Evolutionary conservation across 164 flowering plant species (phyloP).

Genomic region (Cinnamomum chago): DNA sequence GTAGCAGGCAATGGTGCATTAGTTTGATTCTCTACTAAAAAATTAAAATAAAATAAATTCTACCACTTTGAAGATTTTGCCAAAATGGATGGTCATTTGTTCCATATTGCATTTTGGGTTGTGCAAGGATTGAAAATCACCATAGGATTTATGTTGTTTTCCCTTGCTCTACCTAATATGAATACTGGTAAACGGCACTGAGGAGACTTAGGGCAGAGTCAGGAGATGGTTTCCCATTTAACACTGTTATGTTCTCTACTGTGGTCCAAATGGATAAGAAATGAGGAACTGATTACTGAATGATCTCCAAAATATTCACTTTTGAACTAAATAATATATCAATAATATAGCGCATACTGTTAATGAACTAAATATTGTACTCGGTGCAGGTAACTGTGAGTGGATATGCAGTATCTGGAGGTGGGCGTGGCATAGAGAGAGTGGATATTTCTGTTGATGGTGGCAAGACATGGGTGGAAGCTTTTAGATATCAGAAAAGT

Average conservation of each 20-base stretch:
- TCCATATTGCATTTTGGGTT: too few species aligned
- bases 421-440: slow-evolving; percentile 95
- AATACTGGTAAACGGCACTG: too few species aligned
- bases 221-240: neutral
- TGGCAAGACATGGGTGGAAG: slow-evolving; percentile 92
- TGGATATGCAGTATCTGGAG: slow-evolving; percentile 96
- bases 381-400: slow-evolving; percentile 52
- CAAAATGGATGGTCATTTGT: too few species aligned
- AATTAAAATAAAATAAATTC: too few species aligned
- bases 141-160: neutral
- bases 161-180: too few species aligned
- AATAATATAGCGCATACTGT: neutral
- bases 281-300: neutral
- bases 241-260: neutral
- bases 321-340: neutral
- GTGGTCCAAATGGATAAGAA: neutral
- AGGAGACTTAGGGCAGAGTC: too few species aligned
- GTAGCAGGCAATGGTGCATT: too few species aligned
- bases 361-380: neutral
- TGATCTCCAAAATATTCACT: too few species aligned
- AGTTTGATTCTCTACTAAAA: too few species aligned
- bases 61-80: too few species aligned
- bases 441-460: slow-evolving; percentile 89
- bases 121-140: neutral
- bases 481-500: slow-evolving; percentile 60